Base-by-base conservation (phyloP, 495 filamentous ascomycete species). In the Xylaria flabelliformis region DNA sequence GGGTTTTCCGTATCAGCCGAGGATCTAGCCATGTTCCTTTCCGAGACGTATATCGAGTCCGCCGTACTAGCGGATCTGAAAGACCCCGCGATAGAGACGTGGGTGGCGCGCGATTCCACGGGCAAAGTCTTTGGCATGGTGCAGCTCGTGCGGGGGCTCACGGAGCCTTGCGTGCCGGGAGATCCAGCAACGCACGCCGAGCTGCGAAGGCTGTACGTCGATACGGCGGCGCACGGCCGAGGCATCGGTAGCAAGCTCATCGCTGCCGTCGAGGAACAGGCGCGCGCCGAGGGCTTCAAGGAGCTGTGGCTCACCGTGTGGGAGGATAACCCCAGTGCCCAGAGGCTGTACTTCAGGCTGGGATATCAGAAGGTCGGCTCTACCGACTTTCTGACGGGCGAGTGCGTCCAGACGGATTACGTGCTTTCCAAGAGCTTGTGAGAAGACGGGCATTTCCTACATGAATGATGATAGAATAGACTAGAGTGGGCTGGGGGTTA, bases 291-390 rank as follows among this genome's bases (percentile, higher is more conserved):
- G 66, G 82, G 79, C 12, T 82, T 78, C 64, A 50, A 76, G 69
- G 66, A 71, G 19, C 44, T 85, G 13, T 85, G 83, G 83, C 71
- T 85, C 21, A 81, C 82, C 1, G 83, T 85, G 19, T 85, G 81
- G 80, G 82, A 85, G 70, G 64, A 85, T 1, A 80, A 83, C 72
- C 8, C 58, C 32, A 74, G 41, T 13, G 79, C 82, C 1, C 74
- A 79, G 67, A 74, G 71, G 48, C 75, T 83, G 15, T 84, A 84
- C 72, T 46, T 70, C 64, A 76, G 70, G 63, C 48, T 79, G 21
- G 82, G 82, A 1, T 84, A 77, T 59, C 53, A 39, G 56, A 77
- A 75, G 55, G 73, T 75, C 10, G 82, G 82, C 44, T 41, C 65
- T 21, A 74, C 77, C 68, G 78, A 78, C 17, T 84, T 84, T 68